Base-by-base conservation (phyloP, 257 asterid genomes). In the Gentiana straminea region DNA sequence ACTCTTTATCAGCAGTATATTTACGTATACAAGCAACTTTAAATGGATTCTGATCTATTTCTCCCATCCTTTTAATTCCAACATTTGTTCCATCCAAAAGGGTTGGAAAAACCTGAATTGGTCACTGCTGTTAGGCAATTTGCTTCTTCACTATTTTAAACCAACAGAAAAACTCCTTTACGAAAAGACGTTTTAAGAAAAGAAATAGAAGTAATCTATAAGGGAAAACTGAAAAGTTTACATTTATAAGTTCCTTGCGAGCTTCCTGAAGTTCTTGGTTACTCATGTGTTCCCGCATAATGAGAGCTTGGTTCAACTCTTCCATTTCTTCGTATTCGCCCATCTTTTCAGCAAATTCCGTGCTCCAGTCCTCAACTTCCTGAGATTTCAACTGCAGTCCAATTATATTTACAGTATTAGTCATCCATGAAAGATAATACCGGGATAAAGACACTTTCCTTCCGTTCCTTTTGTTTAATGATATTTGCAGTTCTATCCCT, bases 221-320 rank as follows among this genome's bases (percentile, higher is more conserved):
- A 45, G 9, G 35, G 35, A 48, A 35, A 48, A 13, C 11, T 13
- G 33, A 43, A 15, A 64, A 44, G 24, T 61, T 52, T 59, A 69
- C 69, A 41, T 33, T 59, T 54, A 69, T 57, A 49, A 63, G 36
- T 59, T 69, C 74, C 58, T 58, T 63, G 49, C 70, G 74, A 37
- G 68, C 66, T 5, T 63, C 69, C 61, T 69, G 74, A 12, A 69
- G 69, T 34, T 69, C 70, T 63, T 54, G 56, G 48, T 69, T 69
- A 60, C 66, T 63, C 45, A 32, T 69, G 49, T 37, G 74, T 54
- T 52, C 69, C 64, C 57, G 64, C 33, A 63, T 48, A 11, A 63
- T 59, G 12, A 63, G 69, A 52, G 69, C 54, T 55, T 69, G 69
- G 59, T 69, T 64, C 44, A 57, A 10, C 10, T 35, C 61, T 69